A percentile compares a stretch with the other conserved stretches of the same genome.
Evolutionary conservation across 1,139 yeast species (phyloP).

Genomic region (Dujonia santamariae): DNA sequence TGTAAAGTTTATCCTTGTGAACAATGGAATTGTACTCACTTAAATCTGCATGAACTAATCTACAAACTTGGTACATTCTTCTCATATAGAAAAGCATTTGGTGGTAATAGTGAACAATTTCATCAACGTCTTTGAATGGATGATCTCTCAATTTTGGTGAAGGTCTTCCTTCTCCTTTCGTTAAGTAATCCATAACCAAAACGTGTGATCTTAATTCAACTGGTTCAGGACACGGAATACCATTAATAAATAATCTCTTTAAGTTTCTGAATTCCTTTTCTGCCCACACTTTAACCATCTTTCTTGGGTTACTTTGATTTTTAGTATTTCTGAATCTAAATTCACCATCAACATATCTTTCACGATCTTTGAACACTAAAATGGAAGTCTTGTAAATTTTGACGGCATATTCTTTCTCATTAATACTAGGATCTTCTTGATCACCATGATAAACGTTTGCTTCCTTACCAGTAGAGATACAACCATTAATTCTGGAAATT

Average conservation of each 20-base stretch:
- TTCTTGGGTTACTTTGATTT: conserved; percentile 87
- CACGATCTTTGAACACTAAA: conserved; percentile 92
- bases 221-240: conserved; percentile 93
- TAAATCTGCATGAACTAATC: conserved; percentile 93
- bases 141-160: conserved; percentile 88
- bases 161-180: conserved; percentile 77
- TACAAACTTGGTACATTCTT: conserved; percentile 80
- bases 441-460: conserved; percentile 96
- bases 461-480: conserved; percentile 95
- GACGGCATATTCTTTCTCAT: conserved; percentile 69
- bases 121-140: conserved; percentile 61
- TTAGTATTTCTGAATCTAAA: conserved; percentile 84
- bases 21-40: conserved; percentile 93
- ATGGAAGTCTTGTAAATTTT: conserved; percentile 96
- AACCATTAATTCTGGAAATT: conserved; percentile 84
- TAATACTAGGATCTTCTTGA: conserved; percentile 51
- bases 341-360: conserved; percentile 95
- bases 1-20: conserved; percentile 74
- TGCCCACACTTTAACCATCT: conserved; percentile 98
- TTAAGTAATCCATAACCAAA: conserved; percentile 88
- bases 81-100: conserved; percentile 84
- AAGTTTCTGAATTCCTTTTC: conserved; percentile 94
- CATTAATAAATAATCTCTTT: conserved; percentile 71
- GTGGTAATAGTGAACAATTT: conserved; percentile 65
- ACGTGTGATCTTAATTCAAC: conserved; percentile 86